Conservation (phyloP, 768 basidiomycete genomes). For the Phylloporus sp. region DNA sequence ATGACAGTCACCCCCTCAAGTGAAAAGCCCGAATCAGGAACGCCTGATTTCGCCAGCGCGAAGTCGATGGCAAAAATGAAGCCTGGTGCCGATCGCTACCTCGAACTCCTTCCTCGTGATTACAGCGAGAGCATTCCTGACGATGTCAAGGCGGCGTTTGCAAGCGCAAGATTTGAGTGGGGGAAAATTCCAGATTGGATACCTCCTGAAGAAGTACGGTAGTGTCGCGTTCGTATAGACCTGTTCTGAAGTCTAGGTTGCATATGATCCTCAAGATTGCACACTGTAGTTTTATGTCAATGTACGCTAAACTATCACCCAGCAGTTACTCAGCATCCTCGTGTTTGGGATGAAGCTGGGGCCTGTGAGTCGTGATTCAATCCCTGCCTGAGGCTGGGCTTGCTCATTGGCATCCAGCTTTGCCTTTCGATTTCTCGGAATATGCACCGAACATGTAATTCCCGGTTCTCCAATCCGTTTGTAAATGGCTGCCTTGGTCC, state of each 20-base stretch:
- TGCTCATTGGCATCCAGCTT: no score
- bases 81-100: slow-evolving; percentile 53
- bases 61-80: slow-evolving; percentile 33
- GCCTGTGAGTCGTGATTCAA: no score
- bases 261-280: not conserved
- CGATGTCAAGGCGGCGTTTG: slow-evolving; percentile 50
- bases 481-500: no score
- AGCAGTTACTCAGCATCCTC: no score
- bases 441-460: no score
- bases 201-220: slow-evolving; percentile 60
- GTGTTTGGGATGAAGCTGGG: no score
- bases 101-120: slow-evolving; percentile 50
- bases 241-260: not conserved
- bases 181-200: slow-evolving; percentile 72
- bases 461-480: no score
- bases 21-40: slow-evolving; percentile 19
- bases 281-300: not conserved
- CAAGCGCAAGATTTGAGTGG: slow-evolving; percentile 57
- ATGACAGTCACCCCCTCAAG: slow-evolving; percentile 19
- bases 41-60: slow-evolving; percentile 35
- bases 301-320: no score
- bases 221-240: slow-evolving; percentile 7
- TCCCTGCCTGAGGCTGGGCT: no score
- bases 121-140: slow-evolving; percentile 56
- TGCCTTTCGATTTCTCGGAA: no score